phyloP scores from a whole-genome alignment of 768 basidiomycete genomes.

The Dentipellis fragilis region DNA sequence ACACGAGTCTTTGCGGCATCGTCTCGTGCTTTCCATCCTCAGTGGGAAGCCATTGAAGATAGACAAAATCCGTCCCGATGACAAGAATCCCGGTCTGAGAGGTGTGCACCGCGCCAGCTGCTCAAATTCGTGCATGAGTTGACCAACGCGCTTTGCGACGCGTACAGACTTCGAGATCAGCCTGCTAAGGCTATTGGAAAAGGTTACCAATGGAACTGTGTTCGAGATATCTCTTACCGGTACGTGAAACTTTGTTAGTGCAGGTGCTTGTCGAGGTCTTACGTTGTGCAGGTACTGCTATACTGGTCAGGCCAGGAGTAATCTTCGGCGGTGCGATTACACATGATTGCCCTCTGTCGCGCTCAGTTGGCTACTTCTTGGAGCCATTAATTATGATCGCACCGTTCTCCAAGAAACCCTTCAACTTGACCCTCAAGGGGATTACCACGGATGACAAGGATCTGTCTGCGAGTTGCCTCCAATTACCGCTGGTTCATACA shows the following conservation, averaged over 20 bases:
- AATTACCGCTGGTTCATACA: conserved; percentile 1
- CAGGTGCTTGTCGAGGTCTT: not conserved
- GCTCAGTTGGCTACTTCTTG: conserved; percentile 90
- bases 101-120: conserved; percentile 33
- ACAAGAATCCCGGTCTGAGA: conserved; percentile 92
- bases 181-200: conserved; percentile 78
- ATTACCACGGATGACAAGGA: conserved; percentile 91
- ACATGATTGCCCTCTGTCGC: conserved; percentile 84
- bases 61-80: conserved; percentile 80
- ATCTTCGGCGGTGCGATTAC: conserved; percentile 72
- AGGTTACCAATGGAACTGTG: conserved; percentile 85
- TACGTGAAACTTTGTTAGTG: conserved; percentile 20
- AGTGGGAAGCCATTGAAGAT: conserved; percentile 81
- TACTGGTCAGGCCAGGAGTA: conserved; percentile 88
- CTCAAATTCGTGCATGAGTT: not conserved
- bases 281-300: conserved; percentile 60
- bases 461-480: conserved; percentile 56
- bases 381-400: conserved; percentile 87
- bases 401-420: conserved; percentile 82
- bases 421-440: conserved; percentile 75
- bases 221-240: conserved; percentile 97
- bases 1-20: conserved; percentile 73
- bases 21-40: conserved; percentile 81
- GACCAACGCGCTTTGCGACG: not conserved
- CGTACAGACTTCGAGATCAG: conserved; percentile 83